Evolutionary conservation across 345 rosid species (phyloP), one percentile per base, ranked within the genome.

Genomic region (Pistacia vera): DNA sequence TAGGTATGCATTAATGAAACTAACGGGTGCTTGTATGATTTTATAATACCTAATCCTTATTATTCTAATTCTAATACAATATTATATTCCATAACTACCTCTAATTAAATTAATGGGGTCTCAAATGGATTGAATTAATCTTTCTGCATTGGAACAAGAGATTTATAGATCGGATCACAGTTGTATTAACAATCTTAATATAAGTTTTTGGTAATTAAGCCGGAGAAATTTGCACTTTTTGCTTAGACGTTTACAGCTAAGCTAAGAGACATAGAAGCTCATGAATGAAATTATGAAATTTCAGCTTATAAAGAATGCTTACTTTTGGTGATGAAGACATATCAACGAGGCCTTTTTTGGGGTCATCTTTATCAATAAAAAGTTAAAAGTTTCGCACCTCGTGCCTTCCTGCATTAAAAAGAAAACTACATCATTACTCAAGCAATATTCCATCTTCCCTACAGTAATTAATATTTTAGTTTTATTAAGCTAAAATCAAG

Each of bases 371-470:
- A 75, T 61, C 74, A 75, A 68, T 78, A 75, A 28, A 25, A 25
- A 25, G 25, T 25, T 25, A 25, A 25, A 59, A 73, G 78, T 30
- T 66, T 77, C 28, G 79, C 81, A 82, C 76, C 83, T 74, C 75
- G 78, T 86, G 89, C 89, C 84, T 86, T 86, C 46, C 90, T 85
- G 91, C 84, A 83, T 83, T 76, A 46, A 82, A 85, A 88, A 84
- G 91, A 71, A 86, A 85, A 75, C 83, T 66, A 46, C 78, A 70
- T 60, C 72, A 75, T 79, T 75, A 74, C 74, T 79, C 77, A 30
- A n/a, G 68, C 69, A 11, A 49, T 33, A 73, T 73, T 66, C 70
- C 71, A 38, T 44, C 60, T 70, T 48, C 73, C 59, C 48, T 16
- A 60, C 63, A 66, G 36, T 17, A 66, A 71, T 68, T 62, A 67